A percentile compares a stretch with the other conserved stretches of the same genome.
Evolutionary conservation across 192 early-diverging fungal genomes (phyloP).

Genomic region (Oehlia diaphana): DNA sequence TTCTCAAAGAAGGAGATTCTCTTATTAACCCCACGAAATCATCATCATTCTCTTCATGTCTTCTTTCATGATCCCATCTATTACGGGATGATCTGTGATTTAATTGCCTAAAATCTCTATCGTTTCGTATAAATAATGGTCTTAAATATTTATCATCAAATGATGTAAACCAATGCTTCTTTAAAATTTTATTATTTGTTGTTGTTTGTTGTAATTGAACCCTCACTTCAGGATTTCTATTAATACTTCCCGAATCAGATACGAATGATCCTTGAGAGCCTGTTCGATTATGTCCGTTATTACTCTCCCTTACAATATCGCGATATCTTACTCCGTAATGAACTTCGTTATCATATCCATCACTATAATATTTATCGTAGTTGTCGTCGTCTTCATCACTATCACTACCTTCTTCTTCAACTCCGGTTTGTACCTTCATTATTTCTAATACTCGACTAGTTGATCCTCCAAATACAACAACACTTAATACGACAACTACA

Average conservation of each 20-base stretch:
- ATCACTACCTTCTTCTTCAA: conserved; percentile 51
- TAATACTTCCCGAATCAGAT: conserved; percentile 27
- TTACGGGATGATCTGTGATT: neutral
- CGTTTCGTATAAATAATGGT: conserved; percentile 67
- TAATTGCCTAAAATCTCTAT: neutral
- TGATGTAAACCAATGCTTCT: conserved; percentile 79
- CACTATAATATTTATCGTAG: neutral
- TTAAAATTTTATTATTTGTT: conserved; percentile 19
- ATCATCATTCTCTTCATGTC: neutral
- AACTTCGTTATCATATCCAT: conserved; percentile 27
- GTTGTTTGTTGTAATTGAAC: conserved; percentile 30
- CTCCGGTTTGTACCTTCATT: conserved; percentile 77
- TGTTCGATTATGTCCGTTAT: conserved; percentile 30
- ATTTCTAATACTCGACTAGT: conserved; percentile 78
- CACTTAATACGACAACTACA: conserved; percentile 88
- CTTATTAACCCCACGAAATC: neutral
- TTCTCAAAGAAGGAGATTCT: neutral
- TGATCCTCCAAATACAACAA: conserved; percentile 91
- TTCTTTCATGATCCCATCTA: neutral
- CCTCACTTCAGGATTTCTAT: neutral
- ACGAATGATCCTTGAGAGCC: conserved; percentile 40
- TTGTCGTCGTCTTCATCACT: conserved; percentile 47
- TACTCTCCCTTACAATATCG: conserved; percentile 26
- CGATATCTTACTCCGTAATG: conserved; percentile 47
- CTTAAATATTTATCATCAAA: conserved; percentile 82